Base-by-base conservation (phyloP, 208 protist genomes). In the Leishmania gerbilli region DNA sequence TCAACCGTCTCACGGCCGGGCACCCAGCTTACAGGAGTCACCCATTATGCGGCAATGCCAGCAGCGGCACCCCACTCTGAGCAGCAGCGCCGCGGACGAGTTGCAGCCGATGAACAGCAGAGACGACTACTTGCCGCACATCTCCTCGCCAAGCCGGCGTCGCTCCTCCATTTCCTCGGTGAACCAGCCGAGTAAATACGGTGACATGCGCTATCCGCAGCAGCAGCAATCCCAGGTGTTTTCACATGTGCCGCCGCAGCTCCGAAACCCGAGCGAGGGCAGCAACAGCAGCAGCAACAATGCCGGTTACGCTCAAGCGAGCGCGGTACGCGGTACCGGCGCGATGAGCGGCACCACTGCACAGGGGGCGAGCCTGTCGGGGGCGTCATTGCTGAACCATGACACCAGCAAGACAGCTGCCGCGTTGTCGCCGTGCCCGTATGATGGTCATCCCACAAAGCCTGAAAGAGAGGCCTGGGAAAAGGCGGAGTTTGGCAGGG, bases 251-350 rank as follows among this genome's bases (percentile, higher is more conserved):
- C 53, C 15, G 53, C 53, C 3, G 8, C 62, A 47, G 37, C 21
- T 8, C 65, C 34, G 19, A 21, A 40, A 27, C 31, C 17, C 65
- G 6, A 45, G 65, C 37, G 65, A 71, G 37, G 19, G 15, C 19
- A 69, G 19, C 37, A 64, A 45, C 78, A 75, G 53, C 51, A 64
- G 31, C 78, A 75, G 53, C 51, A 47, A 37, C 51, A 49, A 13
- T 27, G 0, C 24, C 65, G 65, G 31, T 45, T 21, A 45, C 37
- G 37, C 60, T 19, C 60, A 24, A 40, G 11, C 24, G 19, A 71
- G 47, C 37, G 19, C 34, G 19, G 24, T n/a, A 71, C 37, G 19
- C 65, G 37, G 37, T 6, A 45, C 65, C 13, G n/a, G 37, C 34
- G 37, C 34, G 37, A 69, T 69, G 37, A 24, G 17, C 6, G n/a